Base-by-base conservation (phyloP, 208 protist genomes). In the Vickermania spadyakhi region DNA sequence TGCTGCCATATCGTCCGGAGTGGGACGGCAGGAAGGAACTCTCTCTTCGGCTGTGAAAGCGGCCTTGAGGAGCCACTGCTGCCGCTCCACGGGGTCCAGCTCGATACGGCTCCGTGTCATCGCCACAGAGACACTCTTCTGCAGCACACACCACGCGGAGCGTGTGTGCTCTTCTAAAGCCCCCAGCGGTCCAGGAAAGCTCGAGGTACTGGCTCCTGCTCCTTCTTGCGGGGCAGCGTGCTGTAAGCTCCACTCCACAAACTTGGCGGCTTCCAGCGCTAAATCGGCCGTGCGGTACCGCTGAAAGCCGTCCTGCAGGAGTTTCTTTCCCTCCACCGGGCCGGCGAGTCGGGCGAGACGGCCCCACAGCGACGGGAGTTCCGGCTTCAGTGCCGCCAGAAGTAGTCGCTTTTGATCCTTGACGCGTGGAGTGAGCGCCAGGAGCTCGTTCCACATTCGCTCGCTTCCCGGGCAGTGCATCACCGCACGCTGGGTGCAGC, bases 231-330 rank as follows among this genome's bases (percentile, higher is more conserved):
- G 11, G 13, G 13, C n/a, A 7, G 13, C 21, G n/a, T 5, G 51
- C 25, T 55, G 51, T 18, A 28, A 22, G 51, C 51, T 26, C 76
- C 75, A 81, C 58, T 93, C 86, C 31, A 78, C 84, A 62, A 83
- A 93, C 66, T 90, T 93, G 27, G 75, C 65, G 0, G 83, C 81
- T 64, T 93, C 86, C 23, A 91, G 62, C 27, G 82, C 66, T 28
- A 93, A 77, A 54, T 77, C 65, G 31, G 91, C 61, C 5, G 83
- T 88, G 18, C 73, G 74, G 62, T 86, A 78, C 56, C 72, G 70
- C 36, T 71, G 69, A 7, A 70, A 72, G 4, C 79, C 83, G 0
- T 74, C 75, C 23, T 75, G 79, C 56, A 93, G 89, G 49, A 93
- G 79, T 4, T 77, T 70, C 51, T 78, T 77, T 18, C 83, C 86